Evolutionary conservation across 106 monocot species (phyloP), one percentile per base, ranked within the genome.

Genomic region (Dendrobium chrysotoxum): DNA sequence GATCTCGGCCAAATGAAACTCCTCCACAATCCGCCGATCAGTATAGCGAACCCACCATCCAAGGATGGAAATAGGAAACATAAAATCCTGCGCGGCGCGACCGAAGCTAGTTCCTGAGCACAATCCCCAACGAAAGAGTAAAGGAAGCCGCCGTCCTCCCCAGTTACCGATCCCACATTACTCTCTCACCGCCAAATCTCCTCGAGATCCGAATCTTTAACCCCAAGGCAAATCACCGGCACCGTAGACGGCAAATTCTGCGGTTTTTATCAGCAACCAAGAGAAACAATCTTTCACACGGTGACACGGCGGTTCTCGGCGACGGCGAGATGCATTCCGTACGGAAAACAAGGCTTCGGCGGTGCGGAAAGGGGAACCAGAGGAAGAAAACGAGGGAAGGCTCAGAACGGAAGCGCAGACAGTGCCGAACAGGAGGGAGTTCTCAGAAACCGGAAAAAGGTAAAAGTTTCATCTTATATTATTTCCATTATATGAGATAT

Each of bases 361-460:
- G 71, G 30, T 13, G 71, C 15, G 30, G 11, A 31, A 15, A 11
- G 30, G 13, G 9, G 31, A 71, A 25, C 26, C 23, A 65, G 18
- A 28, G 64, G 64, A 35, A 40, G 39, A 72, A 72, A 72, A 72
- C 72, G 72, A 72, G 72, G 39, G 75, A 75, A 72, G 39, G 39
- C 28, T 8, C 28, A 25, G 10, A 38, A 72, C 72, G 39, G 74
- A 74, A 42, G 21, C 40, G 40, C 38, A 74, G 26, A 65, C 64
- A 9, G 74, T 74, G 74, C 39, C 4, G 64, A 65, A 28, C 15
- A 21, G 41, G 74, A 74, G 16, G 74, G 74, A 20, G n/a, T 42
- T 28, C 40, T 74, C 28, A 41, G 74, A 74, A 74, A 74, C 74
- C 18, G 41, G 74, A 74, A 74, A 74, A 74, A 74, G 41, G 74